phyloP scores from a whole-genome alignment of 2,329 filamentous ascomycete genomes.

The Botryotinia convoluta region DNA sequence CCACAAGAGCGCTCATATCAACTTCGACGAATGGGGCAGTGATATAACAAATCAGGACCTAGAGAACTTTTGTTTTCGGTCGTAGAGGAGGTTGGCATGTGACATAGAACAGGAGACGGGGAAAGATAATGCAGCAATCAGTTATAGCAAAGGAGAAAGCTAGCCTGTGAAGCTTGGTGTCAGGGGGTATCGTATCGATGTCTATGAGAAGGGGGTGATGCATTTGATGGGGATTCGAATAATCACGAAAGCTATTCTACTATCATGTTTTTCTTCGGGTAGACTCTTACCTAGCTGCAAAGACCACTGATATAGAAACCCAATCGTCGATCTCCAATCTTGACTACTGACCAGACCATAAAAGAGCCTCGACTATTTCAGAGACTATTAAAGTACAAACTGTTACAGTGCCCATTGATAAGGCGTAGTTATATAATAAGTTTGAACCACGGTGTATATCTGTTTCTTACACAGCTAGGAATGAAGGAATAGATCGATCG shows the following conservation, averaged over 20 bases:
- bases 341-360: background rate
- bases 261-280: too few species aligned
- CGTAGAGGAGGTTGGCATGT: background rate
- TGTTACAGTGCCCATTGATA: fast-evolving
- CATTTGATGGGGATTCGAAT: background rate
- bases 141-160: background rate
- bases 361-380: background rate
- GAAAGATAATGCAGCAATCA: fast-evolving
- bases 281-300: too few species aligned
- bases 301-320: background rate
- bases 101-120: background rate
- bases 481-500: too few species aligned
- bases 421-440: too few species aligned
- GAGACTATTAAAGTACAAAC: too few species aligned
- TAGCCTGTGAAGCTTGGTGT: background rate
- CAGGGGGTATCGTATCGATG: background rate
- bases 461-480: too few species aligned
- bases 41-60: background rate
- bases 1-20: background rate
- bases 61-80: background rate
- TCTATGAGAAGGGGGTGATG: background rate
- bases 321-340: background rate
- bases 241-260: background rate
- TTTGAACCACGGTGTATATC: too few species aligned
- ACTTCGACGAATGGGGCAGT: background rate